Conservation (phyloP, 116 monocot genomes). For the Trichopus zeylanicus region DNA sequence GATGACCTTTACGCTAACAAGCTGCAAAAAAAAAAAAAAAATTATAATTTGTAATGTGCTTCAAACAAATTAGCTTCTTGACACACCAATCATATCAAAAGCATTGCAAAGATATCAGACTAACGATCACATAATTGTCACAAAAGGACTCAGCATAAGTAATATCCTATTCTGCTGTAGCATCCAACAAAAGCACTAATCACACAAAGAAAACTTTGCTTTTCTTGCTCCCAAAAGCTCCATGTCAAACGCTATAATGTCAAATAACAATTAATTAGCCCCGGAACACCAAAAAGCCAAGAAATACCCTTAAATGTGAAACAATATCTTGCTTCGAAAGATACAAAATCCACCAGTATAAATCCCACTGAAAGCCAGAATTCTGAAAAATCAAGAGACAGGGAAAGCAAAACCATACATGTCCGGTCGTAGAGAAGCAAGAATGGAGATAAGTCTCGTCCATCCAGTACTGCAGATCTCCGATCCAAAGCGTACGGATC, state of each 20-base stretch:
- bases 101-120: neutral
- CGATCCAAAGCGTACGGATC: conserved; percentile 43
- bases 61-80: no score
- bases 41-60: no score
- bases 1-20: conserved; percentile 31
- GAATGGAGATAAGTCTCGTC: conserved; percentile 29
- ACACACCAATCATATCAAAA: neutral
- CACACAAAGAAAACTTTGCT: neutral
- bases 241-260: neutral
- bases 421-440: conserved; percentile 16
- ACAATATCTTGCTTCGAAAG: neutral
- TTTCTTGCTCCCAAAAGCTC: neutral
- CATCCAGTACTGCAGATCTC: conserved; percentile 43
- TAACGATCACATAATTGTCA: neutral
- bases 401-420: conserved; percentile 6
- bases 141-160: neutral
- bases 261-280: neutral
- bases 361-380: neutral
- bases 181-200: neutral
- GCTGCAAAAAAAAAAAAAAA: conserved; percentile 13
- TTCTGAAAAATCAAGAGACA: neutral
- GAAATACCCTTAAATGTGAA: neutral
- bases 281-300: neutral
- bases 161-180: neutral
- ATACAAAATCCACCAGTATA: neutral